These are phyloP conservation scores for Funneliformis caledonium DNA, from an alignment of 371 early-diverging fungal genomes.

Conservation along the genomic window DNA sequence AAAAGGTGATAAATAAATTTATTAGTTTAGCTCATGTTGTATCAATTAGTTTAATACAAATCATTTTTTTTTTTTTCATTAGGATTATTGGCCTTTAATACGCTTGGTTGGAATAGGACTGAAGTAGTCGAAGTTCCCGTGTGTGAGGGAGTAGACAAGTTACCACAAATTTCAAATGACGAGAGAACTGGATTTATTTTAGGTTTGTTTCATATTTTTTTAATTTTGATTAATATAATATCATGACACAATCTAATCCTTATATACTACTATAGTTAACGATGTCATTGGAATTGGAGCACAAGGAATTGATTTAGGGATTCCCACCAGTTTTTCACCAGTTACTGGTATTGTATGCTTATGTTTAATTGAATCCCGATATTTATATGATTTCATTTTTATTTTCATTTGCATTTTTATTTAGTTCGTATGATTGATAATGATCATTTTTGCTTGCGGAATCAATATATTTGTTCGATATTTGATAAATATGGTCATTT, in stretches of 20 bases:
- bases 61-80: neutral
- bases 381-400: neutral
- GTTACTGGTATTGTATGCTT: conserved; percentile 25
- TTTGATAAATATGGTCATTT: conserved; percentile 80
- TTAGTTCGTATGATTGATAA: neutral
- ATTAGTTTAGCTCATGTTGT: neutral
- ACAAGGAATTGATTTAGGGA: neutral
- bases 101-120: conserved; percentile 78
- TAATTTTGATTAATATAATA: neutral
- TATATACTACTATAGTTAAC: conserved; percentile 40
- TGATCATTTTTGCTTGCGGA: conserved; percentile 61
- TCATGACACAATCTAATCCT: neutral
- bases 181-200: conserved; percentile 54
- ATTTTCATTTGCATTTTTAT: neutral
- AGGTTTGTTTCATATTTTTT: conserved; percentile 43
- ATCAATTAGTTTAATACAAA: conserved; percentile 24
- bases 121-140: conserved; percentile 71
- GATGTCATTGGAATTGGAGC: neutral
- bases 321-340: conserved; percentile 1
- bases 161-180: conserved; percentile 55
- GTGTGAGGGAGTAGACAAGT: conserved; percentile 33
- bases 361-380: neutral
- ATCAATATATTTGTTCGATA: conserved; percentile 64
- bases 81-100: conserved; percentile 75
- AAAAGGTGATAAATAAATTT: conserved; percentile 22